phyloP scores from a whole-genome alignment of 805 yeast genomes.

The Wickerhamiella australiensis region DNA sequence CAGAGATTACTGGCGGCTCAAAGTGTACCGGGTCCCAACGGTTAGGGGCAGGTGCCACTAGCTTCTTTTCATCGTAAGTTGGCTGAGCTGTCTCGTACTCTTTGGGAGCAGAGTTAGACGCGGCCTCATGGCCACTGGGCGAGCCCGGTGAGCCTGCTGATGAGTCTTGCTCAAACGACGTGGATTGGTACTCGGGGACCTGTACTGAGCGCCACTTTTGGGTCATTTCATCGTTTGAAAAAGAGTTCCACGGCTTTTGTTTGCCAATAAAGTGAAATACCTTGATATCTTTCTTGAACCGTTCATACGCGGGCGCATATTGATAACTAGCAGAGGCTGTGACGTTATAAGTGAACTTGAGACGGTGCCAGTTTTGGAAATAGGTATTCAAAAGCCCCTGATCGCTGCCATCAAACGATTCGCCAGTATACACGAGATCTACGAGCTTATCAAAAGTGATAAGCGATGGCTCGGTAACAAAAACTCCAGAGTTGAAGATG shows the following conservation, averaged over 20 bases:
- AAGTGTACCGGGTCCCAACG: conserved; percentile 21
- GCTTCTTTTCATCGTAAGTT: neutral
- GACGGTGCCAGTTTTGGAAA: conserved; percentile 51
- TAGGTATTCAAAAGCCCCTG: conserved; percentile 79
- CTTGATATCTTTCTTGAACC: conserved; percentile 36
- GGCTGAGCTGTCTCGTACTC: conserved; percentile 3
- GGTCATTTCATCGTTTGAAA: neutral
- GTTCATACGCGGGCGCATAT: conserved; percentile 55
- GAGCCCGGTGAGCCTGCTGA: no score
- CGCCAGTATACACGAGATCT: conserved; percentile 22
- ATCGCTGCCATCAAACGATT: conserved; percentile 77
- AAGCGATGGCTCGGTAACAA: conserved; percentile 44
- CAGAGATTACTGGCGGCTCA: conserved; percentile 18
- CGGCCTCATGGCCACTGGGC: neutral
- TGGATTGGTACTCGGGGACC: neutral
- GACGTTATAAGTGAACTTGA: conserved; percentile 78
- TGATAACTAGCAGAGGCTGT: conserved; percentile 53
- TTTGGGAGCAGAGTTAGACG: neutral
- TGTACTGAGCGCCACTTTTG: conserved; percentile 12
- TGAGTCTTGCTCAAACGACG: no score
- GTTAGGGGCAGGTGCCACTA: conserved; percentile 18
- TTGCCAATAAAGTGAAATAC: conserved; percentile 32
- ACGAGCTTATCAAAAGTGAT: conserved; percentile 35
- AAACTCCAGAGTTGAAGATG: conserved; percentile 70
- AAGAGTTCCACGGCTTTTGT: conserved; percentile 30